A percentile compares a stretch with the other conserved stretches of the same genome.
Conservation (phyloP, 495 filamentous ascomycete species). For the Bombardia bombarda region DNA sequence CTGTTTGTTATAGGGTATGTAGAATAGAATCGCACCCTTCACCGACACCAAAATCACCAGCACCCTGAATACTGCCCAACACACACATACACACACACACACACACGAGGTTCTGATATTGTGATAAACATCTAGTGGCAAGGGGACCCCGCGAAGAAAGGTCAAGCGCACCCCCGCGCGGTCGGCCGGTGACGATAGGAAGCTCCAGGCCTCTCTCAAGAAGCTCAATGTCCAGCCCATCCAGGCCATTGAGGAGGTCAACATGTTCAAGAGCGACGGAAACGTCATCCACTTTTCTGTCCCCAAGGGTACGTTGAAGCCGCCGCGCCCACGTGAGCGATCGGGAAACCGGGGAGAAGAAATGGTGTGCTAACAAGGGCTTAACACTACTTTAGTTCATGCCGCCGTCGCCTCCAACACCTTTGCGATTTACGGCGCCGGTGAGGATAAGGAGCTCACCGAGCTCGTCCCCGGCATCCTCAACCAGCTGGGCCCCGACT, state of each 20-base stretch:
- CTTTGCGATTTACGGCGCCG: slow-evolving; percentile 97
- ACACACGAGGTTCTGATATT: slow-evolving; percentile 19
- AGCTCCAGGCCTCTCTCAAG: slow-evolving; percentile 90
- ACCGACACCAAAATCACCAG: background rate
- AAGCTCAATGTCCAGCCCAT: slow-evolving; percentile 96
- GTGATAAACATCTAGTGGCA: slow-evolving; percentile 56
- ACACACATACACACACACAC: no score
- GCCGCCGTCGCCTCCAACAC: slow-evolving; percentile 92
- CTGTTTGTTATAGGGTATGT: slow-evolving; percentile 6
- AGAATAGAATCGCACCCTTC: background rate
- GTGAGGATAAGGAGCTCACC: slow-evolving; percentile 99
- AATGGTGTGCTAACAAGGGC: background rate
- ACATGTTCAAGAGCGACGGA: slow-evolving; percentile 99
- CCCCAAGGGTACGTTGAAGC: slow-evolving; percentile 72
- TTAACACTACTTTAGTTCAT: slow-evolving; percentile 74
- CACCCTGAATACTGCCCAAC: no score
- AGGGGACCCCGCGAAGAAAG: slow-evolving; percentile 95
- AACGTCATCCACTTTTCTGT: slow-evolving; percentile 99
- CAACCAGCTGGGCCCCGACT: slow-evolving; percentile 97
- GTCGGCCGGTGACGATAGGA: slow-evolving; percentile 94
- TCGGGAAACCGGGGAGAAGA: background rate
- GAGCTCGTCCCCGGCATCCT: slow-evolving; percentile 99
- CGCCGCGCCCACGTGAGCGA: background rate
- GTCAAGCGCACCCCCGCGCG: slow-evolving; percentile 94
- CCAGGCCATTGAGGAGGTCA: slow-evolving; percentile 98